Evolutionary conservation across 495 filamentous ascomycete species (phyloP).

Genomic region (Daldinia bambusicola): DNA sequence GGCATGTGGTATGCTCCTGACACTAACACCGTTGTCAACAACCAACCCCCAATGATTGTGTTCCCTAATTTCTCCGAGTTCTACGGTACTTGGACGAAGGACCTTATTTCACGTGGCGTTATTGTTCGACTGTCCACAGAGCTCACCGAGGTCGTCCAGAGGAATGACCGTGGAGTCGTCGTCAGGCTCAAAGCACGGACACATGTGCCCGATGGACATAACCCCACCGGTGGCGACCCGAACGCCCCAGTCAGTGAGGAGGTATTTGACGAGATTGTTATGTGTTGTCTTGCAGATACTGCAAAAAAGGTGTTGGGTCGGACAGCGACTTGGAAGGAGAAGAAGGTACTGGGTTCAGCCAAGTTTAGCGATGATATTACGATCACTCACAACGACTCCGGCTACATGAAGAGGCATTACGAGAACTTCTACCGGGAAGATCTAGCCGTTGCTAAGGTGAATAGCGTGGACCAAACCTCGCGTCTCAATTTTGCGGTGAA

Average conservation of each 20-base stretch:
- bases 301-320: slow-evolving; percentile 71
- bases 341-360: slow-evolving; percentile 74
- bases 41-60: slow-evolving; percentile 81
- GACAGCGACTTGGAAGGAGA: slow-evolving; percentile 71
- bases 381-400: slow-evolving; percentile 79
- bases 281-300: slow-evolving; percentile 81
- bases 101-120: slow-evolving; percentile 71
- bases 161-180: slow-evolving; percentile 67
- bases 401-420: slow-evolving; percentile 80
- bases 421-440: slow-evolving; percentile 71
- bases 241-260: slow-evolving; percentile 49
- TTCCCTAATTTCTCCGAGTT: slow-evolving; percentile 80
- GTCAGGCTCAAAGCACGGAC: slow-evolving; percentile 52
- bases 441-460: slow-evolving; percentile 38
- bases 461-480: slow-evolving; percentile 46
- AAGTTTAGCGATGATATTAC: slow-evolving; percentile 86
- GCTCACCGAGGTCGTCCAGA: slow-evolving; percentile 64
- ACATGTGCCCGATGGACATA: slow-evolving; percentile 47
- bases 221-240: slow-evolving; percentile 51
- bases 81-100: slow-evolving; percentile 73
- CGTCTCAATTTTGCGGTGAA: slow-evolving; percentile 47
- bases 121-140: slow-evolving; percentile 71
- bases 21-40: slow-evolving; percentile 66
- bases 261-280: slow-evolving; percentile 76
- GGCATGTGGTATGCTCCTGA: slow-evolving; percentile 81